Conservation (phyloP, 495 filamentous ascomycete species). For the Aspergillus haitiensis region DNA sequence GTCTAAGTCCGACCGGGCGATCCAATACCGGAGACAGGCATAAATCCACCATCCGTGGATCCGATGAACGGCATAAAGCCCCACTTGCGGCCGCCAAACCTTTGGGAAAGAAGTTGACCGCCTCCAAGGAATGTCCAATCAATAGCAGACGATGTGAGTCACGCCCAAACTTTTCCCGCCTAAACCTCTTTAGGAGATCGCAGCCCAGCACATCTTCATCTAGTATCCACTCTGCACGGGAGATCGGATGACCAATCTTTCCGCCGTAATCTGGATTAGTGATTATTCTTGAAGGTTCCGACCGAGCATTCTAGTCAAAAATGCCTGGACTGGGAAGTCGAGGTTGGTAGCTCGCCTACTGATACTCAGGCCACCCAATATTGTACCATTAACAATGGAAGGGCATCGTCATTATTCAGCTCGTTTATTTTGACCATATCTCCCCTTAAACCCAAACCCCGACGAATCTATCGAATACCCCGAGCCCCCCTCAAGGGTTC, state of each 20-base stretch:
- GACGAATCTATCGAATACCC: background rate
- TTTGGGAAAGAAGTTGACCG: slow-evolving; percentile 15
- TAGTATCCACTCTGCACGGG: background rate
- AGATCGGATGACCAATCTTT: slow-evolving; percentile 26
- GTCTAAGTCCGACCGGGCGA: slow-evolving; percentile 22
- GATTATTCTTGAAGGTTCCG: background rate
- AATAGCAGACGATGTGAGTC: slow-evolving; percentile 9
- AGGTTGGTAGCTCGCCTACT: too few species aligned
- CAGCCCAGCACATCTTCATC: slow-evolving; percentile 2
- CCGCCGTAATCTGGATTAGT: slow-evolving; percentile 15
- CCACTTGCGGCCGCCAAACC: slow-evolving; percentile 10
- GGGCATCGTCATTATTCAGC: slow-evolving; percentile 14
- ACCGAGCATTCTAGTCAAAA: background rate
- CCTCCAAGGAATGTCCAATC: slow-evolving; percentile 11
- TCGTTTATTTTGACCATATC: background rate
- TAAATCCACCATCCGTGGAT: slow-evolving; percentile 18
- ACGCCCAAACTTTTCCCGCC: slow-evolving; percentile 12
- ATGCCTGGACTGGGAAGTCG: background rate
- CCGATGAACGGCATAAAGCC: slow-evolving; percentile 13
- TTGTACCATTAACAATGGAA: background rate
- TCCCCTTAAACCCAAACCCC: background rate
- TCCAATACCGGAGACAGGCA: slow-evolving; percentile 16
- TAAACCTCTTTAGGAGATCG: slow-evolving; percentile 11
- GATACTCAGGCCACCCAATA: too few species aligned
- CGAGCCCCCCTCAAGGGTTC: background rate